Percentiles rank a stretch among this genome's conserved stretches.
These are phyloP conservation scores for Sporothrix euskadiensis DNA, from an alignment of 2,329 filamentous ascomycete genomes.

Conservation along the genomic window DNA sequence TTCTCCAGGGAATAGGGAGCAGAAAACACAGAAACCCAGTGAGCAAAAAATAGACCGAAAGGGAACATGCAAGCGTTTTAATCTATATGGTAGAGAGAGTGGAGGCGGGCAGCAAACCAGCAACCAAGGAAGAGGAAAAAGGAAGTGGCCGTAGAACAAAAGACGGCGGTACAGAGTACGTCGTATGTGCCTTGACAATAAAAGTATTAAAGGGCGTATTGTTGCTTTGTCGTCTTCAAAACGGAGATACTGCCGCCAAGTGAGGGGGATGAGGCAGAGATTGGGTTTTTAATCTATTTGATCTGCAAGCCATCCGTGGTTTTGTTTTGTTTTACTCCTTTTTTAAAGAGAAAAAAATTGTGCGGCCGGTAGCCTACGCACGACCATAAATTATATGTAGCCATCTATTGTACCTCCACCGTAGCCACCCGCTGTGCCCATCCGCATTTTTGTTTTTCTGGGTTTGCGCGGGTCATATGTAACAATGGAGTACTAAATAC, in stretches of 20 bases:
- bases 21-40: not conserved
- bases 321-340: not conserved
- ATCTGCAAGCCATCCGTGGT: slow-evolving; percentile 18
- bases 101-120: slow-evolving; percentile 13
- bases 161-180: not conserved
- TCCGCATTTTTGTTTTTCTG: not conserved
- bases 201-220: not conserved
- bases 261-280: not conserved
- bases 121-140: slow-evolving; percentile 18
- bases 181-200: not conserved
- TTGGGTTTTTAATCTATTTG: slow-evolving; percentile 24
- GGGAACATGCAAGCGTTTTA: slow-evolving; percentile 26
- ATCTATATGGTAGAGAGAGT: slow-evolving; percentile 11
- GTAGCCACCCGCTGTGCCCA: not conserved
- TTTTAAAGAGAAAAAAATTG: not conserved
- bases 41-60: not conserved
- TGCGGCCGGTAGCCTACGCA: slow-evolving; percentile 15
- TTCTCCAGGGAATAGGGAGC: not conserved
- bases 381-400: not conserved
- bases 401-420: not conserved
- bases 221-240: not conserved
- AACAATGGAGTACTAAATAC: slow-evolving; percentile 5
- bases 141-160: not conserved
- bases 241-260: not conserved
- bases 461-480: slow-evolving; percentile 1